phyloP scores from a whole-genome alignment of 441 rosid genomes.

The Biscutella auriculata region DNA sequence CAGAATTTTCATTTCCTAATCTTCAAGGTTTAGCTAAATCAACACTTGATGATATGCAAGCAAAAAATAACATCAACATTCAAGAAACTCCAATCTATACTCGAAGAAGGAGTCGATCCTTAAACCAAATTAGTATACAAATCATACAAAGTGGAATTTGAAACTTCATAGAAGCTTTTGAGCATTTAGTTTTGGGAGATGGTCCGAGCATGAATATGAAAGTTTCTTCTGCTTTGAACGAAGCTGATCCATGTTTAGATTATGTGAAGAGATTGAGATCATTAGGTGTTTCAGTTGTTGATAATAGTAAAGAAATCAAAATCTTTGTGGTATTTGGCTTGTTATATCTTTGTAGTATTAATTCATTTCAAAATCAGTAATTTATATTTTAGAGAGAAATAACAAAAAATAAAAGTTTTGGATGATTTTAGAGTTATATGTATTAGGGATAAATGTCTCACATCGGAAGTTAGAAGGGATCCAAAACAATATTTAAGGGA shows the following conservation, averaged over 20 bases:
- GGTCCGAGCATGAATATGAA: constrained; percentile 13
- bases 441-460: too few species aligned
- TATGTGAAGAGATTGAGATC: constrained; percentile 18
- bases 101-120: constrained; percentile 19
- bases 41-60: constrained; percentile 12
- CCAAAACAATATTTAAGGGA: too few species aligned
- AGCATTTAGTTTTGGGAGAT: constrained; percentile 18
- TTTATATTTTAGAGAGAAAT: too few species aligned
- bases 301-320: constrained; percentile 13
- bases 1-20: constrained; percentile 10
- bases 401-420: too few species aligned
- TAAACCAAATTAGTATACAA: constrained; percentile 17
- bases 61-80: constrained; percentile 9
- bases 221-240: constrained; percentile 22
- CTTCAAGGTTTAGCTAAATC: constrained; percentile 19
- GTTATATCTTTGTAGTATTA: too few species aligned
- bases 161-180: constrained; percentile 10
- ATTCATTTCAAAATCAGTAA: too few species aligned
- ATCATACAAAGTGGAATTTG: constrained; percentile 1
- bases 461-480: too few species aligned
- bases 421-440: too few species aligned
- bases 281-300: constrained; percentile 11
- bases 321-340: constrained; percentile 22
- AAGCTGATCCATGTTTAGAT: constrained; percentile 18
- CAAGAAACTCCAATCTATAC: constrained; percentile 16